phyloP scores from a whole-genome alignment of 2,329 filamentous ascomycete genomes.

The Myrmaecium sp. region DNA sequence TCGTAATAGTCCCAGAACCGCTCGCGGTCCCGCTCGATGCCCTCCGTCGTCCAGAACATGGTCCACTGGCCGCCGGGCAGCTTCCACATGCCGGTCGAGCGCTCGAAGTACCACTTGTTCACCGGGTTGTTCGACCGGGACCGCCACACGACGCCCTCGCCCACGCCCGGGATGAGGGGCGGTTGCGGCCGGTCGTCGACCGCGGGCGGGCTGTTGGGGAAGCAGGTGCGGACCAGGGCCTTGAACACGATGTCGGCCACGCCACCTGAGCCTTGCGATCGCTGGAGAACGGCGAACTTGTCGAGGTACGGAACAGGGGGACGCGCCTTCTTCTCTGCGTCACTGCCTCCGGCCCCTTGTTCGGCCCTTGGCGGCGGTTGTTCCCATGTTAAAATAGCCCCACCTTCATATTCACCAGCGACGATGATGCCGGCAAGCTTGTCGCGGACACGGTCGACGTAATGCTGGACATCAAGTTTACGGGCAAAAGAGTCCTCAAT shows the following conservation, averaged over 20 bases:
- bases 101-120: conserved; percentile 98
- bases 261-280: conserved; percentile 74
- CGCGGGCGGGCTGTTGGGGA: too few species aligned
- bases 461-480: conserved; percentile 67
- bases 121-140: conserved; percentile 84
- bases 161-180: too few species aligned
- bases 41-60: conserved; percentile 92
- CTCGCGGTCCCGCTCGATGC: conserved; percentile 18
- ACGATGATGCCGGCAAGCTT: conserved; percentile 84
- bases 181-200: too few species aligned
- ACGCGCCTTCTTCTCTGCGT: conserved; percentile 32
- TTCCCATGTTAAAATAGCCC: conserved; percentile 92
- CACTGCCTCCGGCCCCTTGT: conserved; percentile 8
- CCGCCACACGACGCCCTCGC: conserved; percentile 81
- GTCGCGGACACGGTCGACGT: conserved; percentile 62
- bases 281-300: conserved; percentile 87
- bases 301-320: conserved; percentile 80
- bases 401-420: conserved; percentile 90
- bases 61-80: conserved; percentile 65
- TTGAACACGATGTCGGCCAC: conserved; percentile 96
- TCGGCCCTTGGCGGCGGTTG: conserved; percentile 28
- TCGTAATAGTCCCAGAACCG: conserved; percentile 32
- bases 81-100: conserved; percentile 68
- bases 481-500: conserved; percentile 90
- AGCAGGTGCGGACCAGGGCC: conserved; percentile 78